phyloP scores from a whole-genome alignment of 2,329 filamentous ascomycete species.

The Ceratocystis harringtonii region DNA sequence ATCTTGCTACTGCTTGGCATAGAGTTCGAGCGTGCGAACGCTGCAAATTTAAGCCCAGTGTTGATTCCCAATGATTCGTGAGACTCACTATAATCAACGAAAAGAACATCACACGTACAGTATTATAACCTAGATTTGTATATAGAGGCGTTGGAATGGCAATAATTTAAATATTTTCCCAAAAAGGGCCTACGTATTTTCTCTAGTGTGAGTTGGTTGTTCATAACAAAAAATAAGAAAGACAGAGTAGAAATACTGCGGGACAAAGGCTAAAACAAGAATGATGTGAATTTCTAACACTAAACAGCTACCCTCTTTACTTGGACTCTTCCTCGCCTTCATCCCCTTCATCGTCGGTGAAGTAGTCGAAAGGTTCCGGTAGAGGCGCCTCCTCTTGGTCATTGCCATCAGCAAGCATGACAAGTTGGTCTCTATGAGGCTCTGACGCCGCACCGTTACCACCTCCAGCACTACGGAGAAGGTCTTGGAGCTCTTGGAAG shows the following conservation, averaged over 20 bases:
- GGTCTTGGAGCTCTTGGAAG: constrained; percentile 19
- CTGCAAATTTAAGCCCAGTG: constrained; percentile 17
- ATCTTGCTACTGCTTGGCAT: constrained; percentile 54
- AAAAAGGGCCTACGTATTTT: background rate
- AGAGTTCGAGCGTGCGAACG: constrained; percentile 31
- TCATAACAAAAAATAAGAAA: background rate
- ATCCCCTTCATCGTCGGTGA: constrained; percentile 47
- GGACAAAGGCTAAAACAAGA: background rate
- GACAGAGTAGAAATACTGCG: background rate
- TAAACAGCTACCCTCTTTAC: background rate
- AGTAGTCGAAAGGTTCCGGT: constrained; percentile 65
- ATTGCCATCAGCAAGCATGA: constrained; percentile 65
- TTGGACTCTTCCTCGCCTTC: constrained; percentile 17
- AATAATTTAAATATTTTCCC: background rate
- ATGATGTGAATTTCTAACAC: background rate
- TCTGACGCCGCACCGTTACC: background rate
- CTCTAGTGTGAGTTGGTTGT: background rate
- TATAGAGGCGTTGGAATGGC: background rate
- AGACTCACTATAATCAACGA: background rate
- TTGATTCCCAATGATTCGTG: background rate
- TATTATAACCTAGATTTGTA: background rate
- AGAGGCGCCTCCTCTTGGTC: constrained; percentile 55
- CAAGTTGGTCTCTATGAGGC: constrained; percentile 26
- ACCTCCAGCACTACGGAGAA: background rate
- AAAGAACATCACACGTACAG: background rate